Evolutionary conservation across 1,139 yeast species (phyloP), one percentile per base, ranked within the genome.

Genomic region (Scheffersomyces titani): DNA sequence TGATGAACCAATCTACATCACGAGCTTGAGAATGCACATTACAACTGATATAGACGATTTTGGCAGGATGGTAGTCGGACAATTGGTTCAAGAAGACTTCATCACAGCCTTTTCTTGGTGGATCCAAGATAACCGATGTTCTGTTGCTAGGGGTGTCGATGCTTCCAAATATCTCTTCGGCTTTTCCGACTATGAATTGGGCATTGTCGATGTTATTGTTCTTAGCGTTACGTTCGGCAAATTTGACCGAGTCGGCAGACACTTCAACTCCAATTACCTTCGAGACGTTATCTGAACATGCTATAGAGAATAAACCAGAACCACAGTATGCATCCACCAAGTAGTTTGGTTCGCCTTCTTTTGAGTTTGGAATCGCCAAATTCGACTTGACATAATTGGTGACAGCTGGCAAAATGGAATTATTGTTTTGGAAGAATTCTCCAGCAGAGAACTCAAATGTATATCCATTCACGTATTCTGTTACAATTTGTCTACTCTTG

Each of bases 281-380:
- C 51, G 89, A 88, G 16, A 92, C 97, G 49, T 90, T 88, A 21
- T 83, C 75, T 22, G 96, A 88, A 66, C 97, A 89, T 6, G 97
- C 87, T 55, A 94, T 88, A 58, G 97, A 90, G 71, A 94, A 94
- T 53, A 94, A 77, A 0, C 99, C 99, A 3, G 97, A 91, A 2
- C 99, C 99, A 79, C 99, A 94, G 75, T 94, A 94, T 0, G 99
- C 97, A 72, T 94, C 99, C 30, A 94, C 97, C 55, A 94, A 77
- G 70, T 88, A 92, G 60, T 73, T 76, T 9, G 74, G 80, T 16
- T 84, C 84, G 6, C 75, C 76, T 36, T 71, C 70, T 49, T 57
- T 65, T 19, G 71, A 64, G 46, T 68, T 67, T 2, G 83, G 76
- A 49, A 86, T 79, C 50, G 75, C 75, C 54, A 92, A 74, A 66